These are phyloP conservation scores for Eremothecium coryli DNA, from an alignment of 1,139 yeast genomes.

Conservation along the genomic window DNA sequence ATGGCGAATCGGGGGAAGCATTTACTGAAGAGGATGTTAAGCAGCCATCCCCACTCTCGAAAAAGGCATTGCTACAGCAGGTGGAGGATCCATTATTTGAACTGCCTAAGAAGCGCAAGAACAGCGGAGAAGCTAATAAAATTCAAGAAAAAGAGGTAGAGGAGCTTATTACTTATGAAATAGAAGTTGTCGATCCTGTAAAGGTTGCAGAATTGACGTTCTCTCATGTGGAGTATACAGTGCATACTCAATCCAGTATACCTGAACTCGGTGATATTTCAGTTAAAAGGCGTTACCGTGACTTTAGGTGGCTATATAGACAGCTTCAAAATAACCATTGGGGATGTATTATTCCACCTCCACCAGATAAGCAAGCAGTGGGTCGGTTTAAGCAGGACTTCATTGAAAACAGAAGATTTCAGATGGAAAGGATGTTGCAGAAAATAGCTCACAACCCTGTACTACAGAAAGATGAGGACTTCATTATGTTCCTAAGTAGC, in stretches of 20 bases:
- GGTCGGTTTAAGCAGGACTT: constrained; percentile 85
- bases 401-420: constrained; percentile 74
- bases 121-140: constrained; percentile 1
- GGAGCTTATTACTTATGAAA: constrained; percentile 37
- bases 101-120: constrained; percentile 10
- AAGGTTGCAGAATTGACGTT: constrained; percentile 85
- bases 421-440: constrained; percentile 79
- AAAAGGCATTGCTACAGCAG: constrained; percentile 16
- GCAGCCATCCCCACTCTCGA: constrained; percentile 6
- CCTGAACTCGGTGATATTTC: constrained; percentile 34
- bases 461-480: constrained; percentile 65
- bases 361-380: constrained; percentile 90
- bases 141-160: constrained; percentile 7
- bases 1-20: constrained; percentile 13
- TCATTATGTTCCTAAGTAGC: constrained; percentile 66
- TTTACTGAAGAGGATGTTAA: constrained; percentile 21
- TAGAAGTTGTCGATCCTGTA: constrained; percentile 81
- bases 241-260: constrained; percentile 44
- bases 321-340: constrained; percentile 82
- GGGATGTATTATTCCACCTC: constrained; percentile 89
- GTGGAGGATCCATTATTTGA: constrained; percentile 23
- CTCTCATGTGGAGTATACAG: constrained; percentile 82
- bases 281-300: constrained; percentile 73
- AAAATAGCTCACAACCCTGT: constrained; percentile 51
- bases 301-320: constrained; percentile 81